Evolutionary conservation across 2,329 filamentous ascomycete species (phyloP).

Genomic region (Epichloe coenophiala): DNA sequence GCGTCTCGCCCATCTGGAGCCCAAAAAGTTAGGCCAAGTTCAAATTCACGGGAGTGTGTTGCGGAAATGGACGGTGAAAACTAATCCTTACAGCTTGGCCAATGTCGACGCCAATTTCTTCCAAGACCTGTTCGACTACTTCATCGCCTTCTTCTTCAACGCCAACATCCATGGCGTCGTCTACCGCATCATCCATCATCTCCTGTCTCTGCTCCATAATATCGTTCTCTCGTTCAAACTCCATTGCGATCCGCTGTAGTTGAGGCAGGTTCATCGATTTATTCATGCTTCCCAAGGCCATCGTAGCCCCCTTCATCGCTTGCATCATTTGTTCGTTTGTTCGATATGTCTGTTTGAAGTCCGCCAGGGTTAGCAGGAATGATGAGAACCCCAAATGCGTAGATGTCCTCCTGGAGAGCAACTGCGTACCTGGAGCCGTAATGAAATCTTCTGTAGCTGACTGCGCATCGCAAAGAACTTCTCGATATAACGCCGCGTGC

Average conservation of each 20-base stretch:
- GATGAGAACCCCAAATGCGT: not conserved
- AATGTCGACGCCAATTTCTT: constrained; percentile 92
- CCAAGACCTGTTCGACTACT: constrained; percentile 88
- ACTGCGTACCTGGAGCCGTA: constrained; percentile 68
- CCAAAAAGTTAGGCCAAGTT: constrained; percentile 7
- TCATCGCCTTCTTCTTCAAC: constrained; percentile 95
- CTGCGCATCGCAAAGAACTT: constrained; percentile 99
- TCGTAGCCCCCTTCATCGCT: constrained; percentile 95
- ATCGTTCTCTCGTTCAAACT: constrained; percentile 97
- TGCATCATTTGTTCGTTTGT: constrained; percentile 99
- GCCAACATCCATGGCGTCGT: constrained; percentile 82
- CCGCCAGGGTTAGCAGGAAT: constrained; percentile 5
- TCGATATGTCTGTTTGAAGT: constrained; percentile 60
- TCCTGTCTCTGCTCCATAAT: constrained; percentile 98
- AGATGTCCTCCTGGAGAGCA: not conserved
- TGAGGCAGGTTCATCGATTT: constrained; percentile 93
- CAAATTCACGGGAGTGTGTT: not conserved
- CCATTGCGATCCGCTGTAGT: constrained; percentile 92
- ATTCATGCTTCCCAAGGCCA: constrained; percentile 92
- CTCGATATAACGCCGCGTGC: constrained; percentile 86
- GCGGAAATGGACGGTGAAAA: not conserved
- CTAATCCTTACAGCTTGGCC: constrained; percentile 60
- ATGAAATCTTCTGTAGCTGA: constrained; percentile 87
- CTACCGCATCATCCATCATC: constrained; percentile 99
- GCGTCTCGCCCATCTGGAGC: constrained; percentile 75